These are phyloP conservation scores for Trichomonas gallinae DNA, from an alignment of 208 protist genomes.

Conservation along the genomic window DNA sequence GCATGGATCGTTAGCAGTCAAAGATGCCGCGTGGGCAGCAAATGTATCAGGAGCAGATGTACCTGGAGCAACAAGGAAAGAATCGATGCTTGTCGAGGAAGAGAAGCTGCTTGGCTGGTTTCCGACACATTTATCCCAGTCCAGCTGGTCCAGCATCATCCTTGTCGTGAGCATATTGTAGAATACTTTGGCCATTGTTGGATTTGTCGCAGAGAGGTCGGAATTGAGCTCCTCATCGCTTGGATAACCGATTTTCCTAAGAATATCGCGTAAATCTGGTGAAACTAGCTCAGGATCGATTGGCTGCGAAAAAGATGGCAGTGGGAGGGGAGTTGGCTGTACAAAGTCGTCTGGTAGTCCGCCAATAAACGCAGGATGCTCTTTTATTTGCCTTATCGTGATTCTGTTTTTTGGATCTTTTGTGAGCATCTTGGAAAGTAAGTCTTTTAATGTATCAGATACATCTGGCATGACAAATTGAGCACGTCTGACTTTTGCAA, in stretches of 20 bases:
- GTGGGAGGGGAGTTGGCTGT: not conserved
- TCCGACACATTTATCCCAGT: not conserved
- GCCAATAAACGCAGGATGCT: conserved; percentile 23
- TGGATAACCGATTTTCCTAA: not conserved
- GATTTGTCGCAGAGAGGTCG: not conserved
- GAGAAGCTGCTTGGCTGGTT: not conserved
- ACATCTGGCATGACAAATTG: not conserved
- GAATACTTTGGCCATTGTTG: not conserved
- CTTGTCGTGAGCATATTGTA: not conserved
- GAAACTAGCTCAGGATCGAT: not conserved
- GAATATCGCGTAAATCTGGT: not conserved
- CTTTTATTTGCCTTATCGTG: conserved; percentile 29
- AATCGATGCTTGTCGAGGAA: not conserved
- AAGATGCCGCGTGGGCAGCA: not conserved
- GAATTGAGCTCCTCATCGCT: not conserved
- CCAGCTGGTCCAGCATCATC: not conserved
- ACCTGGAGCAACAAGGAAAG: not conserved
- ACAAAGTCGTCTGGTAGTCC: not conserved
- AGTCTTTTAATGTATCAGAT: not conserved
- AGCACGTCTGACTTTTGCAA: not conserved
- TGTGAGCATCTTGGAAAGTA: conserved; percentile 20
- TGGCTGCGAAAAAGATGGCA: not conserved
- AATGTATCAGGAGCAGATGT: not conserved
- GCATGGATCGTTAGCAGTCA: not conserved
- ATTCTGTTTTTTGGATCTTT: not conserved